Conservation (phyloP, 202 grass and related monocot species). For the Saccharum hybrid region DNA sequence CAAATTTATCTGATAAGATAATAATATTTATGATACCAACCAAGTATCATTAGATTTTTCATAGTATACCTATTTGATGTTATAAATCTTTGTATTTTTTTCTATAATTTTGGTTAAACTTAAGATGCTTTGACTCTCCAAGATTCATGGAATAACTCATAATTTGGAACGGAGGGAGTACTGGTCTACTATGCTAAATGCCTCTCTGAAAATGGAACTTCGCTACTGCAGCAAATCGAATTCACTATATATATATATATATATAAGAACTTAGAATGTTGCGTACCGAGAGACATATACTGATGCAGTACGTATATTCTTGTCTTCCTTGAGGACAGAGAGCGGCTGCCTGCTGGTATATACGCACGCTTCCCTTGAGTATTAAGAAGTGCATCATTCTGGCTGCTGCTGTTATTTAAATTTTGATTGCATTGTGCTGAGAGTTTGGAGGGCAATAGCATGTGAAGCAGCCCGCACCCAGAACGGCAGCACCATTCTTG, state of each 20-base stretch:
- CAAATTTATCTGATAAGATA: too few relatives aligned
- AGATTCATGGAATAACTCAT: too few relatives aligned
- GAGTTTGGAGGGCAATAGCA: constrained; percentile 2
- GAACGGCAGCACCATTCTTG: constrained; percentile 21
- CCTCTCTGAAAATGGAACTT: not conserved
- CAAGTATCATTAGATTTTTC: too few relatives aligned
- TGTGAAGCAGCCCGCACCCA: not conserved
- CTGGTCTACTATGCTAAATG: not conserved
- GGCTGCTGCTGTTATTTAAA: constrained; percentile 2
- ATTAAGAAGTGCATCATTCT: not conserved
- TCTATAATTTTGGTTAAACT: too few relatives aligned
- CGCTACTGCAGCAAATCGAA: not conserved
- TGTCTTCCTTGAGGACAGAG: not conserved
- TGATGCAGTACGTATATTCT: not conserved
- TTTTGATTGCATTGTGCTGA: not conserved
- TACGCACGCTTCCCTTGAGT: not conserved
- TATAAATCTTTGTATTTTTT: too few relatives aligned
- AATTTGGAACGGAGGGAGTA: too few relatives aligned
- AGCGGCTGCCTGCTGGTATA: not conserved
- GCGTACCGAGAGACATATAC: not conserved
- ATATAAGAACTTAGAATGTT: not conserved
- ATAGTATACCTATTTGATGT: too few relatives aligned
- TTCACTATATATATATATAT: too few relatives aligned
- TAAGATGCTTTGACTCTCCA: too few relatives aligned
- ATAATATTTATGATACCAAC: too few relatives aligned